phyloP scores from a whole-genome alignment of 495 filamentous ascomycete species.

The Aspergillus mulundensis region DNA sequence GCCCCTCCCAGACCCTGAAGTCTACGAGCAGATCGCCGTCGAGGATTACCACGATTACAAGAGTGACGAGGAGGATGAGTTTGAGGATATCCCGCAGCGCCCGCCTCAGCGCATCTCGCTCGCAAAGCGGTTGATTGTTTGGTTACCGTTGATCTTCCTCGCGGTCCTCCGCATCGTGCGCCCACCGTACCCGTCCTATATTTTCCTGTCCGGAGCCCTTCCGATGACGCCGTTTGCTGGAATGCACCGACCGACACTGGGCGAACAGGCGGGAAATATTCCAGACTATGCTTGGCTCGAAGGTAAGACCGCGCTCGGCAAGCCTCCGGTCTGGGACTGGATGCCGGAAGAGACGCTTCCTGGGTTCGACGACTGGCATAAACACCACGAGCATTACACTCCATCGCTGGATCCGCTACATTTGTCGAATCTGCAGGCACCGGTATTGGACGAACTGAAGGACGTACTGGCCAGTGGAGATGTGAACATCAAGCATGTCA shows the following conservation, averaged over 20 bases:
- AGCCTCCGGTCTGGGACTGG: conserved; percentile 27
- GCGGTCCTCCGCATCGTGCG: conserved; percentile 26
- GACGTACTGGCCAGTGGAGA: conserved; percentile 28
- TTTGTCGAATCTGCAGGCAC: conserved; percentile 42
- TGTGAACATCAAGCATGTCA: conserved; percentile 47
- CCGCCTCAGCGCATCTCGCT: conserved; percentile 11
- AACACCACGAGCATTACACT: conserved; percentile 31
- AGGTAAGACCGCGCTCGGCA: conserved; percentile 18
- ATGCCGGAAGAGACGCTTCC: conserved; percentile 22
- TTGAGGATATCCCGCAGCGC: conserved; percentile 11
- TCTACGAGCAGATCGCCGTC: conserved; percentile 30
- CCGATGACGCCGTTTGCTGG: conserved; percentile 26
- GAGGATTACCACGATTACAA: conserved; percentile 28
- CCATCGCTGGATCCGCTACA: conserved; percentile 39
- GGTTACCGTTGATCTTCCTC: conserved; percentile 19
- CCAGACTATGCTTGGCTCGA: conserved; percentile 24
- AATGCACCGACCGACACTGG: conserved; percentile 21
- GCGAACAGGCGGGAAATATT: conserved; percentile 23
- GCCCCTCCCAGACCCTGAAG: conserved; percentile 25
- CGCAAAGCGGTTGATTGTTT: conserved; percentile 15
- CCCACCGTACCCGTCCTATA: conserved; percentile 28
- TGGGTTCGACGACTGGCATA: conserved; percentile 37
- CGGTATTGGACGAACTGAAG: conserved; percentile 32
- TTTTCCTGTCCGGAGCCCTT: conserved; percentile 31
- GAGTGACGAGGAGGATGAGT: conserved; percentile 27